Percentiles rank a stretch among this genome's conserved stretches.
These are phyloP conservation scores for Calonectria pseudoturangicola DNA, from an alignment of 2,329 filamentous ascomycete genomes.

Conservation along the genomic window DNA sequence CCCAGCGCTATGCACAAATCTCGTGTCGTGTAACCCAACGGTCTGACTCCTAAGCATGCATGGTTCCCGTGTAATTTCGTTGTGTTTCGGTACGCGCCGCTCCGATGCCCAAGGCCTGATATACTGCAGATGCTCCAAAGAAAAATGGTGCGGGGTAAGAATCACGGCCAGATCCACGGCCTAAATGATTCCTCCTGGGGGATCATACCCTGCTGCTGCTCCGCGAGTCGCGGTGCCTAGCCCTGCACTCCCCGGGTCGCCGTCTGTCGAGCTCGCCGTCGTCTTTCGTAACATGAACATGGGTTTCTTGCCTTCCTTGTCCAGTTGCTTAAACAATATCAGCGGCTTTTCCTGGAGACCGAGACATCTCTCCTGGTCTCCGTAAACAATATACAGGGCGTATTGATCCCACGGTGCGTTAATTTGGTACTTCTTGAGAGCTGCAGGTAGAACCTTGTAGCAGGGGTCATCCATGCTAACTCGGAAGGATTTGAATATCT, in stretches of 20 bases:
- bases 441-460: conserved; percentile 96
- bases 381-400: conserved; percentile 97
- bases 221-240: conserved; percentile 67
- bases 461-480: conserved; percentile 99
- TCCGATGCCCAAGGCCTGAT: conserved; percentile 29
- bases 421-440: conserved; percentile 98
- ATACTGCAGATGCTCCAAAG: conserved; percentile 28
- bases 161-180: conserved; percentile 29
- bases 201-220: conserved; percentile 70
- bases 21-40: conserved; percentile 44
- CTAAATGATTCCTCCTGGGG: conserved; percentile 77
- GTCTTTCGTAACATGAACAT: conserved; percentile 97
- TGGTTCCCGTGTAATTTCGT: conserved; percentile 37
- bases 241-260: conserved; percentile 73
- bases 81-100: conserved; percentile 50
- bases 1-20: conserved; percentile 42
- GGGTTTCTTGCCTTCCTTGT: conserved; percentile 97
- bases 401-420: conserved; percentile 98
- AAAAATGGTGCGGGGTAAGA: conserved; percentile 28
- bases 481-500: conserved; percentile 99
- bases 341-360: conserved; percentile 94
- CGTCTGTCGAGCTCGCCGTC: conserved; percentile 70
- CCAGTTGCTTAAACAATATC: conserved; percentile 96
- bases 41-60: conserved; percentile 45
- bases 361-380: conserved; percentile 96